phyloP scores from a whole-genome alignment of 805 yeast species.

The Spathaspora hagerdaliae region DNA sequence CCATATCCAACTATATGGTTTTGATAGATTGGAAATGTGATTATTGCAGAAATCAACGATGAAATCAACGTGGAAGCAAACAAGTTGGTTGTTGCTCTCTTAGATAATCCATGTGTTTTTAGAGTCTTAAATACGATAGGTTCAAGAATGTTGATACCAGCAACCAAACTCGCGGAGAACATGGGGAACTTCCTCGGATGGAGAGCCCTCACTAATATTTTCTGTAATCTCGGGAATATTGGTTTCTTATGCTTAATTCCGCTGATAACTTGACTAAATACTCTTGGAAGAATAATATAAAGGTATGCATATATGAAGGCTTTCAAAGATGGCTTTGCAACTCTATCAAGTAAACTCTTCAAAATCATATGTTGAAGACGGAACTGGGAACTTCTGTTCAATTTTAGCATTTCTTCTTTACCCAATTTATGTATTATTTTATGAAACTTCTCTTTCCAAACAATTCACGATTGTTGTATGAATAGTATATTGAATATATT shows the following conservation, averaged over 20 bases:
- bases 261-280: slow-evolving; percentile 12
- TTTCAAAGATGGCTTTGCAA: slow-evolving; percentile 24
- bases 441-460: too few species aligned
- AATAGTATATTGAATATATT: too few species aligned
- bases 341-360: slow-evolving; percentile 2
- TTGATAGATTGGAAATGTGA: slow-evolving; percentile 31
- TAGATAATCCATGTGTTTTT: background rate
- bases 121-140: slow-evolving; percentile 14
- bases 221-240: slow-evolving; percentile 13
- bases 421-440: too few species aligned
- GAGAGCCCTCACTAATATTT: slow-evolving; percentile 19
- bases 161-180: slow-evolving; percentile 29
- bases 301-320: slow-evolving; percentile 33
- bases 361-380: background rate
- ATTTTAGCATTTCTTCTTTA: too few species aligned
- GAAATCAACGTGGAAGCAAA: slow-evolving; percentile 23
- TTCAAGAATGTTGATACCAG: slow-evolving; percentile 27
- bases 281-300: slow-evolving; percentile 30
- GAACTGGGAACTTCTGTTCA: background rate
- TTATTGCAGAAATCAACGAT: slow-evolving; percentile 22
- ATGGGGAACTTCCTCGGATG: slow-evolving; percentile 31
- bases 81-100: slow-evolving; percentile 4
- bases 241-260: slow-evolving; percentile 13
- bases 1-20: slow-evolving; percentile 23
- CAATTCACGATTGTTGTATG: too few species aligned